Percentiles rank a stretch among this genome's conserved stretches.
Evolutionary conservation across 2,329 filamentous ascomycete genomes (phyloP).

Genomic region (Talaromyces verruculosus): DNA sequence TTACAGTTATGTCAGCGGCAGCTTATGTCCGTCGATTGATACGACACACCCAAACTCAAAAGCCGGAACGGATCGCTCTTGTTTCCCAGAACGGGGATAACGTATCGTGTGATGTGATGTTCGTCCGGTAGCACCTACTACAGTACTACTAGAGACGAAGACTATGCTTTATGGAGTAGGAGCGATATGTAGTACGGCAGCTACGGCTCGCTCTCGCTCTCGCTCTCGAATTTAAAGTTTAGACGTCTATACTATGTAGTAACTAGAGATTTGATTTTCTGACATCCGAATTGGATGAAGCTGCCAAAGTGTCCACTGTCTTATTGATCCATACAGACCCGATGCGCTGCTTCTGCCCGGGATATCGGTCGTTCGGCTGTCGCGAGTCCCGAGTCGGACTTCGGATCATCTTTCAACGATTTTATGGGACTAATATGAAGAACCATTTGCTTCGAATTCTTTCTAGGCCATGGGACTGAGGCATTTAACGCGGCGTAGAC

Average conservation of each 20-base stretch:
- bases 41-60: neutral
- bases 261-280: neutral
- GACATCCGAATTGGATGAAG: neutral
- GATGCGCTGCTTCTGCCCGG: neutral
- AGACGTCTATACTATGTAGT: neutral
- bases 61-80: neutral
- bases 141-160: neutral
- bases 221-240: neutral
- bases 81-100: neutral
- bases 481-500: neutral
- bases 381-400: neutral
- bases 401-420: neutral
- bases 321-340: neutral
- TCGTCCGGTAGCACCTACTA: neutral
- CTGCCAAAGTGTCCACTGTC: neutral
- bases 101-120: neutral
- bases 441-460: neutral
- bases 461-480: neutral
- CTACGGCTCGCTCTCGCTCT: too few species aligned
- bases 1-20: neutral
- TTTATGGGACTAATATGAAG: neutral
- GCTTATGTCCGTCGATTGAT: constrained; percentile 6
- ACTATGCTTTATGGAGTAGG: neutral
- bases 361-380: neutral
- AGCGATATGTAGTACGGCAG: neutral